Evolutionary conservation across 2,329 filamentous ascomycete genomes (phyloP), one percentile per base, ranked within the genome.

Genomic region (Epichloe sibirici): DNA sequence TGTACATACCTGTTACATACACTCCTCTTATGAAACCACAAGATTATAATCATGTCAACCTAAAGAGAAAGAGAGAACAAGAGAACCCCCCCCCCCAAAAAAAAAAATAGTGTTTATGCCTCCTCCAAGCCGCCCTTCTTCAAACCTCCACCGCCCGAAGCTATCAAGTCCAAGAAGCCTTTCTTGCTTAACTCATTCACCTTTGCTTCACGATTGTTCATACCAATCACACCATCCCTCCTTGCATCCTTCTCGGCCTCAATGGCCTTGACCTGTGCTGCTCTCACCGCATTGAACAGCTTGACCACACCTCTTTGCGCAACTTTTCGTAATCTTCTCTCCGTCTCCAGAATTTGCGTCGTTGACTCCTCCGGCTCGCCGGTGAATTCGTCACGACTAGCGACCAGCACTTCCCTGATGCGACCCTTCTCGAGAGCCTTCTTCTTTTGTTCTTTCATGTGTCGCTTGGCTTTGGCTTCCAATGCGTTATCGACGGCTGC

Each of bases 111-210:
- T 40, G 15, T 31, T 17, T 17, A 55, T 15, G 78, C 78, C 65
- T 82, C 78, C 62, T 81, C 78, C 50, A 83, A 63, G 4, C 68
- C 74, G 6, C 76, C 74, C 69, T 79, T 81, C 62, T 81, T 83
- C 59, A 81, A 57, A 23, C 72, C 74, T 1, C 79, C 78, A 11
- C 81, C 80, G 21, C 80, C 79, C 2, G 76, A 78, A 4, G 81
- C 79, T 65, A 98, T 95, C 67, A 97, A 71, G 56, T 97, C 91
- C 67, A 98, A 70, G 71, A 97, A 98, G 0, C 91, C 90, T 72
- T 96, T 88, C 73, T 95, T 94, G 67, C 86, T 95, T 84, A 98
- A 93, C 75, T 97, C 90, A 58, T 88, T 93, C 50, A 95, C 76
- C 72, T 86, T 90, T 70, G 94, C 89, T 70, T 94, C 86, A 58